Percentiles rank a stretch among this genome's conserved stretches.
Conservation (phyloP, 1,139 yeast species). For the Protomyces lactucae-debilis region DNA sequence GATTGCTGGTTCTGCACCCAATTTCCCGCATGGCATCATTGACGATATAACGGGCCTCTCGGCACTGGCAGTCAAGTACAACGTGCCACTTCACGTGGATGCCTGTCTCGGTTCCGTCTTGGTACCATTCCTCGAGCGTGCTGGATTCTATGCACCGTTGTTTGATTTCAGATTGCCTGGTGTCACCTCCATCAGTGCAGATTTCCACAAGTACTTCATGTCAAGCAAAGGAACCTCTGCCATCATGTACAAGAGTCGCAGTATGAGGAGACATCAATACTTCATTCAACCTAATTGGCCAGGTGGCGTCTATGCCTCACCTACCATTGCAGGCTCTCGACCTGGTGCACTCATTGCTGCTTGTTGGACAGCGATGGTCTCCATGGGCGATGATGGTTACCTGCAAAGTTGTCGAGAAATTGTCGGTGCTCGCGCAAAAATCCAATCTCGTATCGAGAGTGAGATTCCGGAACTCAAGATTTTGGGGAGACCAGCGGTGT, state of each 20-base stretch:
- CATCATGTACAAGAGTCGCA: constrained; percentile 72
- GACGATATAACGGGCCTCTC: constrained; percentile 80
- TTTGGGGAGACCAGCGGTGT: constrained; percentile 77
- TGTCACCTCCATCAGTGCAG: constrained; percentile 96
- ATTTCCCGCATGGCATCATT: constrained; percentile 92
- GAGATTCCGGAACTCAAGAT: constrained; percentile 56
- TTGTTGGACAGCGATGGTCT: constrained; percentile 89
- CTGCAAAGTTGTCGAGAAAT: constrained; percentile 60
- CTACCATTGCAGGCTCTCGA: constrained; percentile 92
- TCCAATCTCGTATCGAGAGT: constrained; percentile 37
- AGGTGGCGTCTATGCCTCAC: constrained; percentile 95
- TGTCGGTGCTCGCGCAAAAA: constrained; percentile 56
- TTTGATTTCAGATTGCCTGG: constrained; percentile 89
- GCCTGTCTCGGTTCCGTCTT: constrained; percentile 93
- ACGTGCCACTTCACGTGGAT: constrained; percentile 86
- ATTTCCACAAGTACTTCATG: constrained; percentile 95
- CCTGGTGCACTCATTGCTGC: constrained; percentile 97
- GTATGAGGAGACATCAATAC: constrained; percentile 74
- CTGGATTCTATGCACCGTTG: constrained; percentile 50
- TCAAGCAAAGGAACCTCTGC: constrained; percentile 96
- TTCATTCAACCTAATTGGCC: constrained; percentile 80
- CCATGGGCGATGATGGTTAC: constrained; percentile 78
- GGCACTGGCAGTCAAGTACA: constrained; percentile 55
- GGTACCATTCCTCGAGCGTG: constrained; percentile 68
- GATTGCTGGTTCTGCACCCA: constrained; percentile 90